Percentiles rank a stretch among this genome's conserved stretches.
phyloP scores from a whole-genome alignment of 2,329 filamentous ascomycete genomes.

The Neopestalotiopsis sp. region DNA sequence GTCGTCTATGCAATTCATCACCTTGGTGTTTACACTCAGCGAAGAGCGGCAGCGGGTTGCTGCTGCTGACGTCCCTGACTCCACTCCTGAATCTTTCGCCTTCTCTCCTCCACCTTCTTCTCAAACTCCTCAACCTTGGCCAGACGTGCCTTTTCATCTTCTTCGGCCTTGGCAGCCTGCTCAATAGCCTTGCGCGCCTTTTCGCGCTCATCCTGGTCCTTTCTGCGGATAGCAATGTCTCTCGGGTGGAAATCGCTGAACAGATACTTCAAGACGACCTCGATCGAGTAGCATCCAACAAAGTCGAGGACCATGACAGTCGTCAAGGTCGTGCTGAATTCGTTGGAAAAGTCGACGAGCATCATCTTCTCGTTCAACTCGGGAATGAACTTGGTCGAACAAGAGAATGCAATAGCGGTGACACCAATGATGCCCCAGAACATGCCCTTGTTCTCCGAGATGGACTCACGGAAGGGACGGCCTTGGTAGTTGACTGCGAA shows the following conservation, averaged over 20 bases:
- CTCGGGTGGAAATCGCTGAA: constrained; percentile 94
- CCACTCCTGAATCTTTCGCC: constrained; percentile 54
- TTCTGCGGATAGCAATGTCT: constrained; percentile 86
- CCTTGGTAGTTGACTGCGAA: constrained; percentile 99
- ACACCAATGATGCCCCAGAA: constrained; percentile 95
- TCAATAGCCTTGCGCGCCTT: constrained; percentile 68
- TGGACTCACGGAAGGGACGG: constrained; percentile 93
- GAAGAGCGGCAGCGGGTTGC: constrained; percentile 10
- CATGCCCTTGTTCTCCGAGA: constrained; percentile 96
- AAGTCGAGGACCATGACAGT: constrained; percentile 88
- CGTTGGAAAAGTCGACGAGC: constrained; percentile 84
- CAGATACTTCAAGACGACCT: constrained; percentile 80
- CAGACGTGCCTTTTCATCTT: constrained; percentile 57
- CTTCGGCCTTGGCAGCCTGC: constrained; percentile 51
- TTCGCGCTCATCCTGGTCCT: constrained; percentile 86
- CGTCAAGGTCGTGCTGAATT: constrained; percentile 90
- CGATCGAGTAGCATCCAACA: constrained; percentile 83
- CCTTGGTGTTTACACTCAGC: not conserved
- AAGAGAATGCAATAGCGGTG: constrained; percentile 88
- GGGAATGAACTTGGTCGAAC: constrained; percentile 92
- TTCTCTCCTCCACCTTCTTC: constrained; percentile 59
- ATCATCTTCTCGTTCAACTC: constrained; percentile 94
- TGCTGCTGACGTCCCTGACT: constrained; percentile 35
- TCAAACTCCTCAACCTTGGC: constrained; percentile 67
- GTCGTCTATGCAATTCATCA: constrained; percentile 6